Base-by-base conservation (phyloP, 202 grass and related monocot species). In the Schoenoplectus tabernaemontani region DNA sequence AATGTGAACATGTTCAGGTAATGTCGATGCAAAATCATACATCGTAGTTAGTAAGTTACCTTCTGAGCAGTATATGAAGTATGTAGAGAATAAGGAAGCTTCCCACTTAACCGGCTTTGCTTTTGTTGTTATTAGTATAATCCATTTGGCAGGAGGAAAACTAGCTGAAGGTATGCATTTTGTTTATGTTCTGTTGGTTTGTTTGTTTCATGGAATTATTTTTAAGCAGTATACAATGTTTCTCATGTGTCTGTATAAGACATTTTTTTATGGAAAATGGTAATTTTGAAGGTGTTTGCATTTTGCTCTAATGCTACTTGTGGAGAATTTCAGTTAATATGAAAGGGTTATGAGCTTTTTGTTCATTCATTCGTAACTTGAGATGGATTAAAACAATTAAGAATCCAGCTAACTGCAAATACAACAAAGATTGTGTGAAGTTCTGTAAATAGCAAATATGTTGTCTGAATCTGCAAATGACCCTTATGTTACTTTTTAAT, bases 61-160 rank as follows among this genome's bases (percentile, higher is more conserved):
- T 4, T 34, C 86, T 44, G 81, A 90, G 8, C 71, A 88, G 46
- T 90, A 92, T 77, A 90, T 63, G 16, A 80, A 89, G 44, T 87
- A 89, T 17, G 84, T 92, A 1, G 86, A 94, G 75, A 77, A 98
- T 32, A 92, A 92, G 58, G 81, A 86, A 42, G 30, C 71, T 85
- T 83, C 89, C 33, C 80, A 89, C 84, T 34, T 94, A 75, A 77
- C 86, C 73, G 95, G 86, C 44, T 94, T 94, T 17, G 58, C 95
- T 76, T 92, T 94, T 56, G 83, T 88, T 82, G 84, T 92, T 77
- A 79, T 98, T 64, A 79, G 83, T 77, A 88, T 88, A 59, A 64
- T 97, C 77, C 89, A 89, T 77, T 84, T 94, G 28, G 82, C 87
- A 3, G 95, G 91, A 41, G 89, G 86, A 15, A 92, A 94, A 71